These are phyloP conservation scores for Coniochaeta ligniaria DNA, from an alignment of 2,329 filamentous ascomycete genomes.

Conservation along the genomic window DNA sequence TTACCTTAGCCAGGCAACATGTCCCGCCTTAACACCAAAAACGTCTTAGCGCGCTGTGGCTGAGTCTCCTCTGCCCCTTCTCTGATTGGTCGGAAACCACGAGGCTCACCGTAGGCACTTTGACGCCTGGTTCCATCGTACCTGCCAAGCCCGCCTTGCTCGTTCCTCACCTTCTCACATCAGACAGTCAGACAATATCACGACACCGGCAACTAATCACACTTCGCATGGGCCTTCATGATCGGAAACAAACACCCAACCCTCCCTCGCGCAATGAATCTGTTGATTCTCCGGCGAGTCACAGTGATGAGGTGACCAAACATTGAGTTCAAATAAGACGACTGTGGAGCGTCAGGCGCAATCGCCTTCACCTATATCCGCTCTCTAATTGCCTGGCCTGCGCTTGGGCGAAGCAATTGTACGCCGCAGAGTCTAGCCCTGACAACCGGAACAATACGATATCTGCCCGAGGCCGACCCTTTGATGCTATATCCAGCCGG, in stretches of 20 bases:
- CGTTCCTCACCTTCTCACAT: neutral
- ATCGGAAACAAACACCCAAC: too few species aligned
- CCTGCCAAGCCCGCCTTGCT: too few species aligned
- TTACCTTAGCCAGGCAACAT: neutral
- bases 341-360: neutral
- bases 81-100: conserved; percentile 1
- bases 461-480: neutral
- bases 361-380: neutral
- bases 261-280: too few species aligned
- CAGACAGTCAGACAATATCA: neutral
- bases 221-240: too few species aligned
- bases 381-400: neutral
- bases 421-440: neutral
- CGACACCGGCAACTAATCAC: too few species aligned
- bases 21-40: neutral
- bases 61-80: neutral
- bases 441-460: neutral
- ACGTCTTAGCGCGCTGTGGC: neutral
- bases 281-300: too few species aligned
- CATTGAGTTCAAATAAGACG: neutral
- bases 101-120: neutral
- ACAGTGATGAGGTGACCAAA: too few species aligned
- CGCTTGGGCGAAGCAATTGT: neutral
- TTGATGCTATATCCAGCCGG: neutral
- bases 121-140: neutral